Evolutionary conservation across 2,329 filamentous ascomycete species (phyloP), one percentile per base, ranked within the genome.

Genomic region (Xylaria sp.): DNA sequence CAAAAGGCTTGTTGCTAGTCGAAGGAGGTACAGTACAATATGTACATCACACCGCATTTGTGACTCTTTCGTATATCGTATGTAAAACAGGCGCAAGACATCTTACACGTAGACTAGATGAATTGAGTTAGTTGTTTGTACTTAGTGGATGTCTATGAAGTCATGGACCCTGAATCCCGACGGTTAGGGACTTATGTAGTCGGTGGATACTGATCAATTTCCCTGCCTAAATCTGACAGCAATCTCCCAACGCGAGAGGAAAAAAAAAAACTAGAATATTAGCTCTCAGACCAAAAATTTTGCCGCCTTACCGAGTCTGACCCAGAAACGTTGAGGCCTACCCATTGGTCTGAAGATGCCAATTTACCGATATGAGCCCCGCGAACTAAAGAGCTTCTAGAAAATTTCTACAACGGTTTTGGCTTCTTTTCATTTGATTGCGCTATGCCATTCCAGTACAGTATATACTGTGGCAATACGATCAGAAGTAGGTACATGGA

Each of bases 121-220:
- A 1, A 28, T 53, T 18, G 28, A 62, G 55, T 52, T 59, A 63
- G 53, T 52, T 36, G 28, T 30, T 28, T 60, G 39, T 48, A 56
- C 23, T 62, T 46, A 56, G 50, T n/a, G 25, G 36, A 15, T 48
- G 41, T 32, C 43, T 12, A 71, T 71, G 69, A 71, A 70, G 69
- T 71, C 69, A 71, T 71, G 65, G 69, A 71, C 69, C 69, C 67
- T 71, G 65, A 57, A 67, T 59, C 58, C 65, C 65, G 60, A 66
- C 36, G 56, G 59, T 59, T 32, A 67, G 64, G n/a, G n/a, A n/a
- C n/a, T n/a, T n/a, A n/a, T n/a, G n/a, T n/a, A n/a, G n/a, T n/a
- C n/a, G n/a, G n/a, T 67, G 69, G 69, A 65, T 64, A 71, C 43
- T 2, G 9, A 48, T 66, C 58, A 67, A 57, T 67, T 71, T 57